Base-by-base conservation (phyloP, 148 eudicot genomes). In the Camellia sinensis region DNA sequence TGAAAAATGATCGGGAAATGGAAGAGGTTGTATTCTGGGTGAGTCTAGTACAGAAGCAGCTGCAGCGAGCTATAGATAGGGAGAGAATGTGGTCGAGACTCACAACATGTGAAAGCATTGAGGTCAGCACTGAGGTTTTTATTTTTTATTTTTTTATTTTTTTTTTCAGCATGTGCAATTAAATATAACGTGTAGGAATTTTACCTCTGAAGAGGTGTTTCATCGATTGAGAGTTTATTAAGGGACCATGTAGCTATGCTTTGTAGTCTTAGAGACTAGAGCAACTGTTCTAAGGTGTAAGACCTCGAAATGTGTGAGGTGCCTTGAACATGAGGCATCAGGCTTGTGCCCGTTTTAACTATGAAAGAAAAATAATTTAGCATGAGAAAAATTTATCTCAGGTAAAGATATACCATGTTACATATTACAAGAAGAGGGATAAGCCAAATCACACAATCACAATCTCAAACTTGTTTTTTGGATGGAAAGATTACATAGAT, bases 31-130 rank as follows among this genome's bases (percentile, higher is more conserved):
- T 87, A 50, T 96, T 96, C 84, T 96, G 99, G 99, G 95, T 94
- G 77, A 88, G 83, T 83, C 87, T 96, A 67, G 86, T 91, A 75
- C 98, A 93, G 87, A 91, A 89, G 86, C 95, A 91, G 90, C 88
- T 96, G 80, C 98, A 86, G 85, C 89, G 85, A 87, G 99, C 98
- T 70, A 85, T 96, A 67, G 93, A 91, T 82, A 90, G 95, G 82
- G 99, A 96, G 85, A 92, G 88, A 80, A 89, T 96, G 86, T 96
- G 99, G 99, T 92, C 98, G 69, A 90, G 91, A 82, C 93, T 96
- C 80, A 93, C 99, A 7, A 96, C 99, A 78, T 88, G 86, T 73
- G 99, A 96, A 88, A 96, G 98, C 82, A 96, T 96, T 71, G 98
- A 94, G 92, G 99, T 94, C 77, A 89, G 87, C 15, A 10, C 18